These are phyloP conservation scores for Globisporangium heterothallicum DNA, from an alignment of 352 stramenopile genomes.

Conservation along the genomic window DNA sequence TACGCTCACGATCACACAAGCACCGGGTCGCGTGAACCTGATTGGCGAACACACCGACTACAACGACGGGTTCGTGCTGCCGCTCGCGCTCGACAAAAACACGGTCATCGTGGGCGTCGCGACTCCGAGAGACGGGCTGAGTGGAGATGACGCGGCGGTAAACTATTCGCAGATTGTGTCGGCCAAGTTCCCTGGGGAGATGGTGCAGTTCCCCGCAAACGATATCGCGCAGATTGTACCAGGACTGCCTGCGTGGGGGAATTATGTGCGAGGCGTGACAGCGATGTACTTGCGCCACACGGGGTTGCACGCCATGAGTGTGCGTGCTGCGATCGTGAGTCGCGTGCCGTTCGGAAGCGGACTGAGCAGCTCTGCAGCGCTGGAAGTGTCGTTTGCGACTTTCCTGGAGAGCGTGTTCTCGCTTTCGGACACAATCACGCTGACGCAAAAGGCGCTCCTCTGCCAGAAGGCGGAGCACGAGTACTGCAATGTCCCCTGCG, in stretches of 20 bases:
- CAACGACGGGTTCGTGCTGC: constrained; percentile 94
- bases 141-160: constrained; percentile 19
- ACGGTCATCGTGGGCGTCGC: constrained; percentile 79
- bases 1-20: constrained; percentile 52
- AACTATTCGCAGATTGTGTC: constrained; percentile 40
- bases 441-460: constrained; percentile 83
- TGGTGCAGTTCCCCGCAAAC: constrained; percentile 44
- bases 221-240: constrained; percentile 46
- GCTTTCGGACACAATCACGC: constrained; percentile 33
- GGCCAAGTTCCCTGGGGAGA: constrained; percentile 44
- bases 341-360: constrained; percentile 91
- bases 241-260: constrained; percentile 74
- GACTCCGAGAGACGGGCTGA: constrained; percentile 9
- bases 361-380: constrained; percentile 89
- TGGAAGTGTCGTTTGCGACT: constrained; percentile 90
- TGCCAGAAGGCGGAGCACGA: constrained; percentile 94
- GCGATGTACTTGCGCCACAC: constrained; percentile 81
- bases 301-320: constrained; percentile 41
- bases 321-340: constrained; percentile 84
- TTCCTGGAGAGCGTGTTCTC: constrained; percentile 89
- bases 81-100: constrained; percentile 89
- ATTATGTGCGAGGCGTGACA: constrained; percentile 94
- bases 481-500: constrained; percentile 92
- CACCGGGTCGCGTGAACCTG: constrained; percentile 94
- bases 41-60: constrained; percentile 97